Conservation (phyloP, 108 stramenopile genomes). For the Fragilaria crotonensis region DNA sequence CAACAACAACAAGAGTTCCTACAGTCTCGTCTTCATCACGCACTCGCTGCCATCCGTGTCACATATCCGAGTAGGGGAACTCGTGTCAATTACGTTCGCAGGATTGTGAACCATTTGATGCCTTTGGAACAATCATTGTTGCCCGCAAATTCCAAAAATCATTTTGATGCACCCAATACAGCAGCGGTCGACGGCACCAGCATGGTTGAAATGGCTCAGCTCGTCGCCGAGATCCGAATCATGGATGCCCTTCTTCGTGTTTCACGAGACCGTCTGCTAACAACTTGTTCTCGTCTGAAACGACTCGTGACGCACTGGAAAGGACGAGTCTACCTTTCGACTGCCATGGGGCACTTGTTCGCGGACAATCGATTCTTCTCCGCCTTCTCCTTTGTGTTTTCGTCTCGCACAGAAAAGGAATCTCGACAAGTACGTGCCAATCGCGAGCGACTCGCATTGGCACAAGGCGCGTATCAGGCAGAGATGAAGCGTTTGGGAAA, state of each 20-base stretch:
- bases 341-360: conserved; percentile 5
- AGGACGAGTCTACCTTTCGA: conserved; percentile 42
- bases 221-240: conserved; percentile 38
- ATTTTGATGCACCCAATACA: too few relatives aligned
- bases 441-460: conserved; percentile 34
- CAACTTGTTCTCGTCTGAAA: conserved; percentile 40
- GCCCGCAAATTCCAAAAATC: too few relatives aligned
- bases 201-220: conserved; percentile 17
- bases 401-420: too few relatives aligned
- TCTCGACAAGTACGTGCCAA: too few relatives aligned
- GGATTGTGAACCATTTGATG: too few relatives aligned
- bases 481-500: conserved; percentile 55
- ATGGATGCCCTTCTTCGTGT: conserved; percentile 59
- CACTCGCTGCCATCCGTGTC: too few relatives aligned
- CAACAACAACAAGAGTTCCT: too few relatives aligned
- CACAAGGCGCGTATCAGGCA: conserved; percentile 46
- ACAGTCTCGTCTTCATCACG: too few relatives aligned
- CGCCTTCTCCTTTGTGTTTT: neutral
- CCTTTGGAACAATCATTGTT: too few relatives aligned
- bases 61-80: too few relatives aligned
- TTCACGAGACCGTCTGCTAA: conserved; percentile 58
- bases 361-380: neutral
- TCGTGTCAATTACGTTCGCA: too few relatives aligned
- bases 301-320: conserved; percentile 57
- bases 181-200: neutral